Percentiles rank a stretch among this genome's conserved stretches.
Evolutionary conservation across 768 basidiomycete species (phyloP).

Genomic region (Termitomyces sp.): DNA sequence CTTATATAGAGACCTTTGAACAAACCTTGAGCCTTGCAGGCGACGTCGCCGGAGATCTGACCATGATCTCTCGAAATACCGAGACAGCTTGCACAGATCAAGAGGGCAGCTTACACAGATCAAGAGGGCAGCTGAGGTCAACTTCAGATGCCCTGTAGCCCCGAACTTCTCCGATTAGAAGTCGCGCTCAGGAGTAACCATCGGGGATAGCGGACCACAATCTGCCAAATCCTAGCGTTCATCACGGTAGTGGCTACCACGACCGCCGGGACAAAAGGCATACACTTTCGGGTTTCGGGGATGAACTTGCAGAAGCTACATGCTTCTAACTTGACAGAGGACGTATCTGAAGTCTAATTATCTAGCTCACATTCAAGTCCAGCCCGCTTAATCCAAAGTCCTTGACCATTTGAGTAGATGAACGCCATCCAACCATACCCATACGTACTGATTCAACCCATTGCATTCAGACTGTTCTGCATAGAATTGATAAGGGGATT

Average conservation of each 20-base stretch:
- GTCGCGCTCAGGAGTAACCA: background rate
- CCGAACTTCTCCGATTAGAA: background rate
- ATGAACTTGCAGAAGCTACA: background rate
- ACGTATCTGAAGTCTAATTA: too few relatives aligned
- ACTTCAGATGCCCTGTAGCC: background rate
- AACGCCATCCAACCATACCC: too few relatives aligned
- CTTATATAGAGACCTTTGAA: background rate
- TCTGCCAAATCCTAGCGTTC: background rate
- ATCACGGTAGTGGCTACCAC: background rate
- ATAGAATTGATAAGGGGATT: too few relatives aligned
- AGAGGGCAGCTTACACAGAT: background rate
- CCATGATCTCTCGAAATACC: background rate
- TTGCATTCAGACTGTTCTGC: too few relatives aligned
- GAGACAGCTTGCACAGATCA: background rate
- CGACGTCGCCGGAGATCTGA: background rate
- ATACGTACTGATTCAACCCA: too few relatives aligned
- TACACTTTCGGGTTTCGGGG: background rate
- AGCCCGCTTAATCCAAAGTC: too few relatives aligned
- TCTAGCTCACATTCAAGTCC: background rate
- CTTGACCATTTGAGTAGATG: too few relatives aligned
- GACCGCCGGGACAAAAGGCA: background rate
- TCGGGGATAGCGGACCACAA: too few relatives aligned
- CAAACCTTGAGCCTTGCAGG: background rate
- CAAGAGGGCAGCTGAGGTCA: background rate
- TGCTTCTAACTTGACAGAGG: background rate